Evolutionary conservation across 305 asterid genomes (phyloP).

Genomic region (Rubia occidens): DNA sequence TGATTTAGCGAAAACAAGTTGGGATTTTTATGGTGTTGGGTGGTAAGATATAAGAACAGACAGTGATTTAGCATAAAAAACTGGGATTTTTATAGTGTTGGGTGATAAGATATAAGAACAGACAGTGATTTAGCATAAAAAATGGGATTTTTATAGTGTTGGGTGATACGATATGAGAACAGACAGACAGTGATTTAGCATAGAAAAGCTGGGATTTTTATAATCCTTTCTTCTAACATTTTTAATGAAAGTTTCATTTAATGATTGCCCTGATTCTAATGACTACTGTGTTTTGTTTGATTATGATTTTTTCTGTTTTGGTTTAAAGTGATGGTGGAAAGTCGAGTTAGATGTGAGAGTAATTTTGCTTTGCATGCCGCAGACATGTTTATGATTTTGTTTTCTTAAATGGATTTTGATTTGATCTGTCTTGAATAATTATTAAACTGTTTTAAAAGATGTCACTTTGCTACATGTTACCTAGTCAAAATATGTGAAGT

Average conservation of each 20-base stretch:
- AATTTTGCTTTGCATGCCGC: background rate
- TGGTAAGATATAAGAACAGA: background rate
- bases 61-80: background rate
- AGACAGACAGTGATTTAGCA: background rate
- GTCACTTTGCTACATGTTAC: background rate
- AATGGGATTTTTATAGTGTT: background rate
- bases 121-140: background rate
- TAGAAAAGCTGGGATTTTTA: background rate
- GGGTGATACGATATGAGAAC: background rate
- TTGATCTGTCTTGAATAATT: background rate
- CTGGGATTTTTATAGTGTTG: background rate
- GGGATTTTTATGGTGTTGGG: background rate
- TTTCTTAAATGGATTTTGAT: too few relatives aligned
- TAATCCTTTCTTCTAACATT: background rate
- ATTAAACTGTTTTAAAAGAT: background rate
- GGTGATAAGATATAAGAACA: background rate
- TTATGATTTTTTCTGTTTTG: background rate
- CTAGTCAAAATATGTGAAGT: slow-evolving; percentile 2
- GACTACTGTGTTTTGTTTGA: background rate
- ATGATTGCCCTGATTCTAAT: background rate
- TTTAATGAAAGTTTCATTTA: background rate
- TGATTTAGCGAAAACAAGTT: background rate
- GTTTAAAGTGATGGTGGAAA: background rate
- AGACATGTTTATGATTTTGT: background rate
- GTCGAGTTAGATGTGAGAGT: background rate